A percentile compares a stretch with the other conserved stretches of the same genome.
Conservation (phyloP, 768 basidiomycete species). For the Pleurotus eryngii region DNA sequence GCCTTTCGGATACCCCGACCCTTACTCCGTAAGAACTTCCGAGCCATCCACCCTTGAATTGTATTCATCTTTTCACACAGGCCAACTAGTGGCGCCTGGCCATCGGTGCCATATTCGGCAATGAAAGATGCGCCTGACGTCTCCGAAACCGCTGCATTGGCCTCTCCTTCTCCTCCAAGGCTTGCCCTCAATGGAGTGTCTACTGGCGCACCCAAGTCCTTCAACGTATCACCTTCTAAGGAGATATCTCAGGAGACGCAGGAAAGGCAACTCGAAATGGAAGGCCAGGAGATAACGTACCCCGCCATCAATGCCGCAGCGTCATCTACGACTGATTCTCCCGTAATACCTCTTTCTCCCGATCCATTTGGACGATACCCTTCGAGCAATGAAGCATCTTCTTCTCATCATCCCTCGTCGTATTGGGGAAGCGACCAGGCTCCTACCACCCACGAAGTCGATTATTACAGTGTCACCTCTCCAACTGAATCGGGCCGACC, state of each 20-base stretch:
- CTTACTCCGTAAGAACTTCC: not conserved
- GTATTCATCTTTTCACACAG: not conserved
- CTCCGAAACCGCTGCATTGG: conserved; percentile 12
- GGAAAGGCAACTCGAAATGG: conserved; percentile 45
- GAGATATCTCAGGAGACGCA: conserved; percentile 41
- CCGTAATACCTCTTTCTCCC: conserved; percentile 78
- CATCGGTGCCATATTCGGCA: conserved; percentile 37
- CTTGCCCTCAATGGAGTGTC: conserved; percentile 70
- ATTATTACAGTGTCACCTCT: not conserved
- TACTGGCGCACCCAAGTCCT: conserved; percentile 54
- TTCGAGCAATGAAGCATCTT: conserved; percentile 31
- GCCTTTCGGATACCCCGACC: conserved; percentile 20
- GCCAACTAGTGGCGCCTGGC: conserved; percentile 27
- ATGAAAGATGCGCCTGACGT: conserved; percentile 25
- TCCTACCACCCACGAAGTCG: not conserved
- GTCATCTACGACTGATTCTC: conserved; percentile 37
- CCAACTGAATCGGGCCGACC: not conserved
- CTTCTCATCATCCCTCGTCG: conserved; percentile 25
- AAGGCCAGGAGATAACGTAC: conserved; percentile 49
- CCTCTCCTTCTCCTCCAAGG: conserved; percentile 53
- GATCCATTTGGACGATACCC: conserved; percentile 79
- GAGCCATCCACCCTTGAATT: not conserved
- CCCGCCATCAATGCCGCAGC: conserved; percentile 29
- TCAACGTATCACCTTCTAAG: conserved; percentile 17
- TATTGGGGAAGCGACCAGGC: conserved; percentile 40